Evolutionary conservation across 805 yeast genomes (phyloP).

Genomic region (Metschnikowia koreensis): DNA sequence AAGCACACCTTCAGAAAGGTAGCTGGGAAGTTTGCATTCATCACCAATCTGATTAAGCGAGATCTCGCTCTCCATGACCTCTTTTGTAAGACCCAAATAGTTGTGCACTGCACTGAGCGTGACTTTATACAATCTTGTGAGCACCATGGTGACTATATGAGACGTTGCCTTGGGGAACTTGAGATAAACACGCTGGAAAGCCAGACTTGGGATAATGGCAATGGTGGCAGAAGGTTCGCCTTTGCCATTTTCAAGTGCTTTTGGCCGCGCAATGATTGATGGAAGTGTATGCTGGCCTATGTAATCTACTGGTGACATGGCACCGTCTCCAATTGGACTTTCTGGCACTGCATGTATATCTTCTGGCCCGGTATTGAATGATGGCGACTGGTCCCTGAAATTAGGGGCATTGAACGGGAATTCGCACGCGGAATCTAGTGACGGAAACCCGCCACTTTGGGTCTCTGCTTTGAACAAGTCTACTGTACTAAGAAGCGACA

Average conservation of each 20-base stretch:
- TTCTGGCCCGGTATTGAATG: conserved; percentile 3
- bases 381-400: not conserved
- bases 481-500: conserved; percentile 77
- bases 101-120: conserved; percentile 88
- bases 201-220: conserved; percentile 85
- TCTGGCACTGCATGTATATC: not conserved
- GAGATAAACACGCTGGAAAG: conserved; percentile 67
- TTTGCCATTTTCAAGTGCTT: conserved; percentile 15
- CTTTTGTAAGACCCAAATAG: conserved; percentile 80
- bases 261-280: conserved; percentile 70
- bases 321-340: conserved; percentile 1
- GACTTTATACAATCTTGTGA: conserved; percentile 82
- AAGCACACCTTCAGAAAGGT: conserved; percentile 57
- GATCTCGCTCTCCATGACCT: conserved; percentile 74
- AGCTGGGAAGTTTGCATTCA: conserved; percentile 51
- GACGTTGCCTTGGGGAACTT: conserved; percentile 88
- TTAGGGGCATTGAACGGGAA: not conserved
- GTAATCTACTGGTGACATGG: not conserved
- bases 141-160: conserved; percentile 89
- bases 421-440: not conserved
- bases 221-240: conserved; percentile 58
- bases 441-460: not conserved
- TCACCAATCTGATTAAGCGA: conserved; percentile 47
- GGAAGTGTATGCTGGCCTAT: conserved; percentile 21
- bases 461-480: conserved; percentile 53